phyloP scores from a whole-genome alignment of 1,139 yeast species.

The Saccharomyces hybrid region DNA sequence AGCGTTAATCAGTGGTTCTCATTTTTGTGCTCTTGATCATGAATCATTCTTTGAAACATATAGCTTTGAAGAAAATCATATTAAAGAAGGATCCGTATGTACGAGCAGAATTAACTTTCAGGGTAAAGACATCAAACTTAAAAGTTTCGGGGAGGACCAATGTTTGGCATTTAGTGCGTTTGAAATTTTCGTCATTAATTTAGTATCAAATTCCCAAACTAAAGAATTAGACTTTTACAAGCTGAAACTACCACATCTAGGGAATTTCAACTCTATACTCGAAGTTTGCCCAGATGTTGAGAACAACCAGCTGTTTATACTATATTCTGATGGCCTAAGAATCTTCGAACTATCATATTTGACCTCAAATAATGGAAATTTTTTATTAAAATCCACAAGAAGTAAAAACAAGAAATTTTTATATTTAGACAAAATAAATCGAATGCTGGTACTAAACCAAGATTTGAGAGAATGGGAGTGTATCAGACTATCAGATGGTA shows the following conservation, averaged over 20 bases:
- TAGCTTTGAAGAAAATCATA: no score
- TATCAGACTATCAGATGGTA: slow-evolving; percentile 25
- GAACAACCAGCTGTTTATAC: slow-evolving; percentile 10
- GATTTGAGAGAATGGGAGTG: slow-evolving; percentile 23
- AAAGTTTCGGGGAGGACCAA: no score
- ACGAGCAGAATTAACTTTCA: no score
- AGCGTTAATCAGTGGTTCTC: no score
- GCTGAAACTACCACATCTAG: slow-evolving; percentile 14
- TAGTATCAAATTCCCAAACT: not conserved
- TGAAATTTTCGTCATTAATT: not conserved
- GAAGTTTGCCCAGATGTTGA: slow-evolving; percentile 11
- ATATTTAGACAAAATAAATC: slow-evolving; percentile 18
- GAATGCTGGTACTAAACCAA: slow-evolving; percentile 22
- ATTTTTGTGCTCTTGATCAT: no score
- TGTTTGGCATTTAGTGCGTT: not conserved
- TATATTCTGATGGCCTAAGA: slow-evolving; percentile 20
- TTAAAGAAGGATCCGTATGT: no score
- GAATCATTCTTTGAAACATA: no score
- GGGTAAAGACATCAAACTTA: no score
- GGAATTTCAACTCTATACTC: slow-evolving; percentile 16
- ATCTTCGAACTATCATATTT: slow-evolving; percentile 15
- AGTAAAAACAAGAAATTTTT: slow-evolving; percentile 20
- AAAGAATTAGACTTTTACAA: slow-evolving; percentile 8
- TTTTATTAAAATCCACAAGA: slow-evolving; percentile 22
- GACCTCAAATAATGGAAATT: slow-evolving; percentile 20